Evolutionary conservation across 306 rosid genomes (phyloP), one percentile per base, ranked within the genome.

Genomic region (Medicago arabica): DNA sequence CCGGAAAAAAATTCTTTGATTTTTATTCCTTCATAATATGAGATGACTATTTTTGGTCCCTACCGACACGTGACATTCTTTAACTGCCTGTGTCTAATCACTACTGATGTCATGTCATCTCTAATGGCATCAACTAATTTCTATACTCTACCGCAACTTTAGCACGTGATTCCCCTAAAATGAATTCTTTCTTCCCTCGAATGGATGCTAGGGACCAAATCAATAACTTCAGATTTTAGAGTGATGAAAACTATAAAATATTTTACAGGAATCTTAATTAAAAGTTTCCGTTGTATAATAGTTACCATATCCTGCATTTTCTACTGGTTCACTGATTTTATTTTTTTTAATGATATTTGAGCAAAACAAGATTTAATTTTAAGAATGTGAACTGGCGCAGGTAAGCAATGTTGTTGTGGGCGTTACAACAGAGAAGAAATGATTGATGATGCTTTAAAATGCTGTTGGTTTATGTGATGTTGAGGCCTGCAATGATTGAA

Each of bases 351-450:
- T 51, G 36, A 75, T 41, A 13, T 51, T 70, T 53, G 39, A 62
- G 58, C 72, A 23, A 71, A 18, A 47, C 63, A 72, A 62, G 34
- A 57, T 57, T 57, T 63, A 34, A 49, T 68, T 28, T 57, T 50
- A 78, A 73, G 44, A 62, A 44, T 78, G 64, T 61, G 60, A 77
- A 81, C 21, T 88, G 69, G 70, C 46, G 71, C 88, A 96, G 99
- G 99, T 96, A 80, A 96, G 96, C 92, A 96, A 96, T 78, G 98
- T 96, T 25, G 99, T 90, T 1, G 97, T 96, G 40, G 99, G 99
- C 1, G 88, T 96, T 74, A 96, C 97, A n/a, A 92, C 93, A 3
- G 92, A 89, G 18, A 92, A 90, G 85, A 92, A 89, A 80, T 92
- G 83, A 49, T 78, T 77, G 66, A 62, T 53, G 44, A 40, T 38